Evolutionary conservation across 106 monocot genomes (phyloP).

Genomic region (Phalaenopsis equestris): DNA sequence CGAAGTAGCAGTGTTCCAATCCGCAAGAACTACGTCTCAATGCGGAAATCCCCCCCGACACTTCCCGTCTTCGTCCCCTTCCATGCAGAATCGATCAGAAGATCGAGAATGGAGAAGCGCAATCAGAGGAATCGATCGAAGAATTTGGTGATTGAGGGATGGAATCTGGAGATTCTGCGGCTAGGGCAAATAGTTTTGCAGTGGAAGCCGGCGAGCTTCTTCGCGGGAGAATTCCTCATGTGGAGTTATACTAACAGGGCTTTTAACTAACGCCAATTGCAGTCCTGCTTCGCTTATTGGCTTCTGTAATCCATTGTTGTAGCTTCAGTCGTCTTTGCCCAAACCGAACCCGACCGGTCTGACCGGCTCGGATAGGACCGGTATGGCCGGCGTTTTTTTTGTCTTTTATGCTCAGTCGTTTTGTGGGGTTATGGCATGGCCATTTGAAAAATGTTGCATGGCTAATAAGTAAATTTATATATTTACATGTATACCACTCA

Average conservation of each 20-base stretch:
- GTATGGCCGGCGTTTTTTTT: not conserved
- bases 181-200: not conserved
- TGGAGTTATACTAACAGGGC: not conserved
- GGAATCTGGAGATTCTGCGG: not conserved
- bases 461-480: too few species aligned
- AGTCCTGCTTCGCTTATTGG: not conserved
- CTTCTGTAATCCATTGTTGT: not conserved
- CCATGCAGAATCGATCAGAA: not conserved
- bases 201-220: not conserved
- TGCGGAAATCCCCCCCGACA: not conserved
- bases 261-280: not conserved
- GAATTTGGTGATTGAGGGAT: not conserved
- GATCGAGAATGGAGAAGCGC: not conserved
- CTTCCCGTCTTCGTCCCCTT: slow-evolving; percentile 1
- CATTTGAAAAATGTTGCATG: too few species aligned
- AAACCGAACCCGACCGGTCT: not conserved
- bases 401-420: not conserved
- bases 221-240: not conserved
- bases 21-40: not conserved
- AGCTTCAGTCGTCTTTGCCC: not conserved
- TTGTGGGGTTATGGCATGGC: too few species aligned
- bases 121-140: not conserved
- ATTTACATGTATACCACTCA: too few species aligned
- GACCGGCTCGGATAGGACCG: not conserved
- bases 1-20: not conserved